A percentile compares a stretch with the other conserved stretches of the same genome.
phyloP scores from a whole-genome alignment of 768 basidiomycete species.

The Phylloporus scabripes region DNA sequence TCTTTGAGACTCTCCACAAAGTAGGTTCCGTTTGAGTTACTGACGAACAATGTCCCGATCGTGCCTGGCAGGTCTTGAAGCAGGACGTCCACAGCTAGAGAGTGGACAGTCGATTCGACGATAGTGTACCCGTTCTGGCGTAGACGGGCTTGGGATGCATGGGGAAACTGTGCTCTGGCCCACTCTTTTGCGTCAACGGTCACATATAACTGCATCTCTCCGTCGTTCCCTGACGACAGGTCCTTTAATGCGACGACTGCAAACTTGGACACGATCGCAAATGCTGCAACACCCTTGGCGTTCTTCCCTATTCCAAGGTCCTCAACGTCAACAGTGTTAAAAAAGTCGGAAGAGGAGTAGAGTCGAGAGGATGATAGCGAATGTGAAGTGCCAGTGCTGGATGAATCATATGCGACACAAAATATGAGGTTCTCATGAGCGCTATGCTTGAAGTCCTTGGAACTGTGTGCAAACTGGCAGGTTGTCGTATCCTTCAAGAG shows the following conservation, averaged over 20 bases:
- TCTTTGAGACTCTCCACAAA: conserved; percentile 88
- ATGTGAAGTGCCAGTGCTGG: conserved; percentile 38
- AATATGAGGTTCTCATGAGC: conserved; percentile 74
- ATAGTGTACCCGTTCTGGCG: conserved; percentile 95
- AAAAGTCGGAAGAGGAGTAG: conserved; percentile 84
- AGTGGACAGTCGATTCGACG: conserved; percentile 90
- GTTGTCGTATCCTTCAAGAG: conserved; percentile 67
- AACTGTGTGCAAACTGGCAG: conserved; percentile 89
- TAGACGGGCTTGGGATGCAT: conserved; percentile 70
- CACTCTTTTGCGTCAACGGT: conserved; percentile 77
- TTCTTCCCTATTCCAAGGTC: conserved; percentile 83
- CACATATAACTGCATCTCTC: conserved; percentile 84
- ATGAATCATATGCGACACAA: conserved; percentile 82
- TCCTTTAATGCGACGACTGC: conserved; percentile 88
- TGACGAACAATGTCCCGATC: conserved; percentile 91
- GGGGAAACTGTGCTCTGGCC: conserved; percentile 91
- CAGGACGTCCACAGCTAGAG: conserved; percentile 91
- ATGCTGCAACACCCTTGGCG: conserved; percentile 83
- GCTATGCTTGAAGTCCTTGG: conserved; percentile 73
- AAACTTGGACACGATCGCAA: conserved; percentile 91
- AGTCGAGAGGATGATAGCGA: conserved; percentile 58
- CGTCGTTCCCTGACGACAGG: conserved; percentile 43
- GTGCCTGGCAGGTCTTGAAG: conserved; percentile 53
- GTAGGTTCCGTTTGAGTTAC: conserved; percentile 93
- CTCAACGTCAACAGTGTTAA: conserved; percentile 58